Evolutionary conservation across 2,329 filamentous ascomycete genomes (phyloP).

Genomic region (Salinomyces thailandicus): DNA sequence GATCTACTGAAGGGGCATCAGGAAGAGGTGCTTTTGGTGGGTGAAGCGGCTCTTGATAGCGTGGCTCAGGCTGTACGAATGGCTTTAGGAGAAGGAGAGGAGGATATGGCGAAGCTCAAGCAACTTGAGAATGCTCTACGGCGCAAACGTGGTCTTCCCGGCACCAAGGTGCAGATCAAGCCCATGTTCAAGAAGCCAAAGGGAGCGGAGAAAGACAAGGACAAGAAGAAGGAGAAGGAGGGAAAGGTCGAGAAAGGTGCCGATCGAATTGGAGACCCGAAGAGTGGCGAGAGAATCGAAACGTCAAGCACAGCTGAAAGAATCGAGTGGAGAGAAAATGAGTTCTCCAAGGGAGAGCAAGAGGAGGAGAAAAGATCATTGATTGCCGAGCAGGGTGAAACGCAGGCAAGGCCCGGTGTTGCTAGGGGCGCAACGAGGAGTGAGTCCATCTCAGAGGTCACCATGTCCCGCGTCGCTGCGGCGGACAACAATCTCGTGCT

Average conservation of each 20-base stretch:
- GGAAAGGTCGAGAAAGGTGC: conserved; percentile 6
- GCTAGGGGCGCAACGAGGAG: conserved; percentile 40
- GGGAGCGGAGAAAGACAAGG: conserved; percentile 15
- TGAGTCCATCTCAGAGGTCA: conserved; percentile 80
- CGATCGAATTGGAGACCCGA: not conserved
- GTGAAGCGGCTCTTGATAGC: conserved; percentile 77
- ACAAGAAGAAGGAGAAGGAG: conserved; percentile 7
- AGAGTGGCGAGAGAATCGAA: conserved; percentile 1
- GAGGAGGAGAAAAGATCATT: not conserved
- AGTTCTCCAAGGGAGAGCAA: conserved; percentile 20
- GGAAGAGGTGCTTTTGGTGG: conserved; percentile 89
- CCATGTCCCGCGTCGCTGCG: conserved; percentile 86
- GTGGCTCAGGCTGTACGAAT: conserved; percentile 79
- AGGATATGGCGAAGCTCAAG: conserved; percentile 79
- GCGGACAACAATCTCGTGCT: conserved; percentile 86
- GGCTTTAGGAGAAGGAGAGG: conserved; percentile 66
- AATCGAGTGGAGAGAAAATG: conserved; percentile 5
- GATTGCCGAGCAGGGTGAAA: conserved; percentile 1
- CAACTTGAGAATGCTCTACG: conserved; percentile 75
- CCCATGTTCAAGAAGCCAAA: conserved; percentile 92
- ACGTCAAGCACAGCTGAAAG: conserved; percentile 4
- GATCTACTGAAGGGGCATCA: conserved; percentile 89
- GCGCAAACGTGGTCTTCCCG: conserved; percentile 87
- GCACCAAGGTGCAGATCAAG: conserved; percentile 98
- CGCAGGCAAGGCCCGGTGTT: conserved; percentile 17